A percentile compares a stretch with the other conserved stretches of the same genome.
These are phyloP conservation scores for Corymbia maculata DNA, from an alignment of 345 rosid genomes.

Conservation along the genomic window DNA sequence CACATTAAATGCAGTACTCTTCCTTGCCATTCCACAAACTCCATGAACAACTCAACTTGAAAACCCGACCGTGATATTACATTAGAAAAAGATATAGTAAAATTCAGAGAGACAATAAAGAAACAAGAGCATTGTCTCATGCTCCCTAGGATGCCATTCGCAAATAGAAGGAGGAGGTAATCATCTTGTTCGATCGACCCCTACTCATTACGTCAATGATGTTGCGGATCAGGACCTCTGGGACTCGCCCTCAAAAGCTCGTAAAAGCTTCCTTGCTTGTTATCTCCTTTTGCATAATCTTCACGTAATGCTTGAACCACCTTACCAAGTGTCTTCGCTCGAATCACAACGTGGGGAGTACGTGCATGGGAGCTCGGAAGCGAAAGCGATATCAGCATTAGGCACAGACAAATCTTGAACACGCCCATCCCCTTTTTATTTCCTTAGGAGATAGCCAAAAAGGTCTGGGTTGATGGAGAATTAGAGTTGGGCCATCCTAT, in stretches of 20 bases:
- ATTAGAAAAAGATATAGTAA: neutral
- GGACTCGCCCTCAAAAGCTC: neutral
- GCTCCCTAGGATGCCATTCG: neutral
- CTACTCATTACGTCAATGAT: neutral
- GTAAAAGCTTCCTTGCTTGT: neutral
- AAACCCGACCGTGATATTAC: neutral
- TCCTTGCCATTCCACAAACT: too few species aligned
- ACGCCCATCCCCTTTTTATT: too few species aligned
- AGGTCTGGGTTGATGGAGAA: neutral
- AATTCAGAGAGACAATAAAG: neutral
- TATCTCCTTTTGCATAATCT: neutral
- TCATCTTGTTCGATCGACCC: neutral
- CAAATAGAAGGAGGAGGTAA: neutral
- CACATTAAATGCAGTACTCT: too few species aligned
- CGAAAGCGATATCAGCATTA: neutral
- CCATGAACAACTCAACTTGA: neutral
- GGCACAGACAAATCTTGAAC: neutral
- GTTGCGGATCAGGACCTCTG: constrained; percentile 1
- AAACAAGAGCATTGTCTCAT: neutral
- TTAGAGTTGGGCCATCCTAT: neutral
- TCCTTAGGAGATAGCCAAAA: too few species aligned
- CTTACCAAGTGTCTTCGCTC: neutral
- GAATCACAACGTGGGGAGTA: neutral
- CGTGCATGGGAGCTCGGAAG: neutral
- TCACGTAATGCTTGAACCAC: neutral